These are phyloP conservation scores for Sphenostylis stenocarpa DNA, from an alignment of 306 rosid species.

Conservation along the genomic window DNA sequence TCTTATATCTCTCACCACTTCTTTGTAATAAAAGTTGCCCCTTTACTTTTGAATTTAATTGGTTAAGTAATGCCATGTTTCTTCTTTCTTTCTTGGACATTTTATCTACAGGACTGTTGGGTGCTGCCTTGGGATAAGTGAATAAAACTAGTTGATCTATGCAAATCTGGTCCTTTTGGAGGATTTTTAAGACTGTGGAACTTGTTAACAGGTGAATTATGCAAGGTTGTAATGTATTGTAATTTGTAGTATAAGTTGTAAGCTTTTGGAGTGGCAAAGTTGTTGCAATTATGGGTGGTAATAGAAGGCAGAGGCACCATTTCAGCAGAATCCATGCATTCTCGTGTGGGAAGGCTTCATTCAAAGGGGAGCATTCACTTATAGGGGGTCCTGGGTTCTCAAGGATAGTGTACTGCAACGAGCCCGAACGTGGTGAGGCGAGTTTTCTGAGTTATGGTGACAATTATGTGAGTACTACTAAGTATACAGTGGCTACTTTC, in stretches of 20 bases:
- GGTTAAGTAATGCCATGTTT: constrained; percentile 8
- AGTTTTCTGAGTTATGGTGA: constrained; percentile 43
- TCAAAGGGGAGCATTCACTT: constrained; percentile 63
- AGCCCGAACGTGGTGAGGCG: constrained; percentile 49
- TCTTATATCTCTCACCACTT: neutral
- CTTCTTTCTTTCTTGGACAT: constrained; percentile 5
- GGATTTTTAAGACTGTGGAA: neutral
- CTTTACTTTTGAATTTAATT: neutral
- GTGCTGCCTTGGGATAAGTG: neutral
- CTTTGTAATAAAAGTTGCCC: neutral
- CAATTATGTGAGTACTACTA: constrained; percentile 80
- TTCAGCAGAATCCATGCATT: constrained; percentile 79
- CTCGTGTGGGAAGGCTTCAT: constrained; percentile 64
- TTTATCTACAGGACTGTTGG: neutral
- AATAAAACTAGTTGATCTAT: neutral
- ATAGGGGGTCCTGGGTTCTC: constrained; percentile 95
- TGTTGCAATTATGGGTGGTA: constrained; percentile 24
- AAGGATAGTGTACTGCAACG: constrained; percentile 68
- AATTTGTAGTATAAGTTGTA: neutral
- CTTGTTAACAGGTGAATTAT: neutral
- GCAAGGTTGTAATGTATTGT: neutral
- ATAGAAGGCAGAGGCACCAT: constrained; percentile 58
- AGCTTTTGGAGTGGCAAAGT: constrained; percentile 1
- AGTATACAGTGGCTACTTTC: constrained; percentile 71
- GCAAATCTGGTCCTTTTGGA: neutral